Percentiles rank a stretch among this genome's conserved stretches.
phyloP scores from a whole-genome alignment of 2,329 filamentous ascomycete species.

The Arachnomyces sp. region DNA sequence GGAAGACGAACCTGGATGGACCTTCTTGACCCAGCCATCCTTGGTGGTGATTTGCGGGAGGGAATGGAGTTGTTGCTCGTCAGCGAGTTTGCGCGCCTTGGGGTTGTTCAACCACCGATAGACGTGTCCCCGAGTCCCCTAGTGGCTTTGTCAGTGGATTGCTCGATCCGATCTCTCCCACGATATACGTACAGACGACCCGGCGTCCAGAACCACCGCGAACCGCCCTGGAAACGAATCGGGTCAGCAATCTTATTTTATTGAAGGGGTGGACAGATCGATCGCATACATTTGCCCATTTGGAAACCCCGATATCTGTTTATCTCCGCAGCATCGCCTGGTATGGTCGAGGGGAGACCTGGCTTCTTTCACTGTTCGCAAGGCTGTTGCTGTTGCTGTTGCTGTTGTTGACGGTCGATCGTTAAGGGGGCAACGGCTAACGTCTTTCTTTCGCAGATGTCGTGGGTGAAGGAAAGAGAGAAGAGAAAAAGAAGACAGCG shows the following conservation, averaged over 20 bases:
- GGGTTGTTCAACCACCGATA: slow-evolving; percentile 84
- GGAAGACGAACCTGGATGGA: slow-evolving; percentile 60
- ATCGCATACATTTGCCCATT: slow-evolving; percentile 36
- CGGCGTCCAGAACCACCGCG: slow-evolving; percentile 93
- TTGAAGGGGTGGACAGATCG: neutral
- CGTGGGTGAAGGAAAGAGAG: slow-evolving; percentile 8
- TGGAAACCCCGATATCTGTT: slow-evolving; percentile 14
- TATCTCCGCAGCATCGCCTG: slow-evolving; percentile 1
- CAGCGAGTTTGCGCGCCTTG: slow-evolving; percentile 55
- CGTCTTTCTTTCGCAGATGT: neutral
- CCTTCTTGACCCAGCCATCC: slow-evolving; percentile 86
- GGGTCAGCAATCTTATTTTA: slow-evolving; percentile 12
- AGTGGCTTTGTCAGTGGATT: slow-evolving; percentile 10
- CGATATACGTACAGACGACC: slow-evolving; percentile 60
- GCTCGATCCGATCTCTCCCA: slow-evolving; percentile 8
- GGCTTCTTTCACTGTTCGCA: too few relatives aligned
- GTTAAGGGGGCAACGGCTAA: neutral
- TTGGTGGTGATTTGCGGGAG: slow-evolving; percentile 77
- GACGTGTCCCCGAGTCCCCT: slow-evolving; percentile 84
- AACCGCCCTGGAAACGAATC: slow-evolving; percentile 50
- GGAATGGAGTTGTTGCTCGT: slow-evolving; percentile 52
- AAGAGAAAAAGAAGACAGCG: slow-evolving; percentile 5
- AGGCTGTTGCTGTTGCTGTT: too few relatives aligned
- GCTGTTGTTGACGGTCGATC: slow-evolving; percentile 1
- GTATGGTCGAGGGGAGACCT: neutral